phyloP scores from a whole-genome alignment of 306 rosid genomes.

The Cicer cuneatum region DNA sequence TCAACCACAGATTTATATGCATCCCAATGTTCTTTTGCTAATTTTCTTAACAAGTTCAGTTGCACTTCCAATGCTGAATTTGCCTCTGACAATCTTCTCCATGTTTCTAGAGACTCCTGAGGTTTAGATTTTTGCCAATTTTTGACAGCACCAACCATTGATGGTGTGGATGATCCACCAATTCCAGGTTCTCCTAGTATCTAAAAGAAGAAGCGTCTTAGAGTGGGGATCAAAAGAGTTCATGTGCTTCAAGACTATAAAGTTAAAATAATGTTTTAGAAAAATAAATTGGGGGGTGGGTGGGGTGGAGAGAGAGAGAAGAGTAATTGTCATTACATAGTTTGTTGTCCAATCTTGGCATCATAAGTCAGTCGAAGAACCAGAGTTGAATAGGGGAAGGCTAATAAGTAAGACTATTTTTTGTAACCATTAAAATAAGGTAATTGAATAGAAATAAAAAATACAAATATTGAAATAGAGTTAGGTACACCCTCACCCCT shows the following conservation, averaged over 20 bases:
- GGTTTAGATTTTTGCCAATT: conserved; percentile 95
- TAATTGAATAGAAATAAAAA: conserved; percentile 15
- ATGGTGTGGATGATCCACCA: conserved; percentile 97
- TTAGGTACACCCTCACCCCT: conserved; percentile 2
- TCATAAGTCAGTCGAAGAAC: conserved; percentile 2
- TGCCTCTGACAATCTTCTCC: conserved; percentile 85
- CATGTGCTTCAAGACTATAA: conserved; percentile 18
- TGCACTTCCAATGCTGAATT: conserved; percentile 80
- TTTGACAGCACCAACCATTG: conserved; percentile 97
- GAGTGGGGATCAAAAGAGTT: conserved; percentile 20
- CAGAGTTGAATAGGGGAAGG: conserved; percentile 8
- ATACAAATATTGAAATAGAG: conserved; percentile 16
- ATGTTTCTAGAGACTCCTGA: conserved; percentile 69
- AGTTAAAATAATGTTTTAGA: neutral
- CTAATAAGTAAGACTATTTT: neutral
- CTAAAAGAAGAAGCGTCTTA: conserved; percentile 56
- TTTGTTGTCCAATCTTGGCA: neutral
- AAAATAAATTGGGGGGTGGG: neutral
- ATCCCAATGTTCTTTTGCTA: conserved; percentile 86
- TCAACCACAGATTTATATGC: conserved; percentile 66
- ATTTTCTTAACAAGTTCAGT: conserved; percentile 62
- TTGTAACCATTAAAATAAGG: neutral
- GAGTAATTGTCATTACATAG: conserved; percentile 14
- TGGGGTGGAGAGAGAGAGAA: conserved; percentile 10
- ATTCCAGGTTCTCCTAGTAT: conserved; percentile 96